A percentile compares a stretch with the other conserved stretches of the same genome.
Conservation (phyloP, 1,284 basidiomycete genomes). For the Afroboletus lepidellus region DNA sequence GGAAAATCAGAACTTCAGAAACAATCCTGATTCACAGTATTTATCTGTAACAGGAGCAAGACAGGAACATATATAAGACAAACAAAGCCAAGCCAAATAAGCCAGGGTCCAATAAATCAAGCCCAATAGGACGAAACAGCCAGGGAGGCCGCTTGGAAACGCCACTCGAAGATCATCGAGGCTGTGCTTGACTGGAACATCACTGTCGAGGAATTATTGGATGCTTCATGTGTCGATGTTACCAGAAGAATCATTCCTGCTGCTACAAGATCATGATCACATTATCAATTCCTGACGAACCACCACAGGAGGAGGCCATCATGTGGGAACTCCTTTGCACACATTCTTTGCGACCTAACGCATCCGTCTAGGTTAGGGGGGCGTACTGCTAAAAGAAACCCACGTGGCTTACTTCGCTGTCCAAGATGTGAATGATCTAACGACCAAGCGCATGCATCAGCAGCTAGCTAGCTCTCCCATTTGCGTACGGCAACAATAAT, state of each 20-base stretch:
- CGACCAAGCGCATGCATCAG: slow-evolving; percentile 3
- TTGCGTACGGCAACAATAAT: slow-evolving; percentile 4
- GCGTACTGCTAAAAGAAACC: not conserved
- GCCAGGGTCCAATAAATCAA: too few relatives aligned
- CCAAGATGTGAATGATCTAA: slow-evolving; percentile 5
- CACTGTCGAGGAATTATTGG: slow-evolving; percentile 1
- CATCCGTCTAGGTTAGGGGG: not conserved
- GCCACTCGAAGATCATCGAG: not conserved
- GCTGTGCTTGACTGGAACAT: not conserved
- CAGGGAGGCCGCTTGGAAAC: not conserved
- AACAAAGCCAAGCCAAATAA: too few relatives aligned
- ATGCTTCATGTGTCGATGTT: too few relatives aligned
- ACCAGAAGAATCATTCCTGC: too few relatives aligned
- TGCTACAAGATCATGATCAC: too few relatives aligned
- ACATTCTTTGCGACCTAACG: slow-evolving; percentile 1
- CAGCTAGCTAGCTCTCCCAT: slow-evolving; percentile 1
- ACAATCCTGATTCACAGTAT: too few relatives aligned
- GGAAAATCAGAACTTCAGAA: too few relatives aligned
- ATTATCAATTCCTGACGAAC: not conserved
- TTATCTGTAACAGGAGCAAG: too few relatives aligned
- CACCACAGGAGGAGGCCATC: not conserved
- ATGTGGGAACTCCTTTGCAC: not conserved
- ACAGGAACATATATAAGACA: too few relatives aligned
- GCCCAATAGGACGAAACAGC: too few relatives aligned
- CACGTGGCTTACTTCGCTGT: not conserved